Evolutionary conservation across 192 early-diverging fungal species (phyloP).

Genomic region (Powellomyces hirtus): DNA sequence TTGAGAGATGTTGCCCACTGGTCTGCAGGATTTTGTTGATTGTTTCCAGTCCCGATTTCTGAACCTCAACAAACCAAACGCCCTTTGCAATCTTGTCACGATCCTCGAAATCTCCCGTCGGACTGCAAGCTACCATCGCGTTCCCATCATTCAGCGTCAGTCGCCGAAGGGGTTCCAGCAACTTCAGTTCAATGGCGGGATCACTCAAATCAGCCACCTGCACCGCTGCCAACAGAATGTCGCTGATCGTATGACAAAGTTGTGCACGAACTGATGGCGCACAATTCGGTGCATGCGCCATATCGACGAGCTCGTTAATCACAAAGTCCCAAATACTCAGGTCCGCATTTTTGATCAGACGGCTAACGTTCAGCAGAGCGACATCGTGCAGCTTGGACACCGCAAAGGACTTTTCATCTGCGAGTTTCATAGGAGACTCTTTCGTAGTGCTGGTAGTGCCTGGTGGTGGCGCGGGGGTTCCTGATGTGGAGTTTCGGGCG

Average conservation of each 20-base stretch:
- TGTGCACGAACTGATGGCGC: slow-evolving; percentile 69
- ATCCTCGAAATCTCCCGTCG: slow-evolving; percentile 16
- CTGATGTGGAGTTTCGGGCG: slow-evolving; percentile 36
- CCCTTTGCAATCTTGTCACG: slow-evolving; percentile 26
- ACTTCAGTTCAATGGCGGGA: slow-evolving; percentile 54
- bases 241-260: slow-evolving; percentile 72
- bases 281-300: slow-evolving; percentile 58
- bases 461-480: slow-evolving; percentile 13
- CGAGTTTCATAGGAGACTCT: slow-evolving; percentile 46
- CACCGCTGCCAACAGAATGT: slow-evolving; percentile 70
- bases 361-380: slow-evolving; percentile 48
- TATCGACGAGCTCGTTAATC: slow-evolving; percentile 72
- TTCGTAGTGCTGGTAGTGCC: slow-evolving; percentile 24
- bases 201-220: slow-evolving; percentile 53
- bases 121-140: background rate
- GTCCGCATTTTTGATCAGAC: slow-evolving; percentile 42
- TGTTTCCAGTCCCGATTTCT: slow-evolving; percentile 82
- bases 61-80: slow-evolving; percentile 67
- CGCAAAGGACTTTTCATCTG: slow-evolving; percentile 75
- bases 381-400: slow-evolving; percentile 71
- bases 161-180: slow-evolving; percentile 66
- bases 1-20: slow-evolving; percentile 80
- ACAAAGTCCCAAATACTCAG: slow-evolving; percentile 57
- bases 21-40: slow-evolving; percentile 87
- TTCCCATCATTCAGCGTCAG: slow-evolving; percentile 45